Evolutionary conservation across 2,329 filamentous ascomycete species (phyloP), one percentile per base, ranked within the genome.

Genomic region (Raffaelea ambrosiae): DNA sequence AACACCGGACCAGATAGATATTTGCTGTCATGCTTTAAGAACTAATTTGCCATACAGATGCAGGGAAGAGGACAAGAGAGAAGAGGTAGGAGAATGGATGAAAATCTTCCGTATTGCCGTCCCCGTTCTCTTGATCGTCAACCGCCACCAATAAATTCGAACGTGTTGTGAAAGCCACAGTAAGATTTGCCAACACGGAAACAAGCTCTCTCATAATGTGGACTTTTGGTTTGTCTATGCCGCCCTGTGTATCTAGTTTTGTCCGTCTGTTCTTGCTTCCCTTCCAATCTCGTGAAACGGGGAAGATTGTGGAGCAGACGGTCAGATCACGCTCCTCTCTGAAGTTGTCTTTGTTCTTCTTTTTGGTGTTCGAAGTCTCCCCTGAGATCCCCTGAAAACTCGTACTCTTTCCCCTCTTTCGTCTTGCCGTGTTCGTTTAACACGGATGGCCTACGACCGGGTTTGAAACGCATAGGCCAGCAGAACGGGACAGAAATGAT

Each of bases 401-500:
- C 26, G 13, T 29, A 7, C 26, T 43, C 9, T 46, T 9, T 21
- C 40, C 26, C 33, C 43, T 21, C 20, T 18, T 29, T 44, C 23
- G 8, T 13, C 5, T 26, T 46, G 26, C 44, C 35, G 48, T 42
- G 40, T 46, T 49, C 44, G 44, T 49, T 43, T 49, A 46, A 43
- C 19, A 46, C 48, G 48, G 48, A 46, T 46, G 48, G 19, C 44
- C 22, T 49, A 33, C 35, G 48, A 46, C 48, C 43, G 48, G 48
- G 44, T 49, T 49, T 40, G 43, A 20, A 44, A 33, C 44, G 48
- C 48, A 46, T 46, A 43, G 48, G 44, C 48, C 44, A 49, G 41
- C 44, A 46, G 41, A 42, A n/a, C 38, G 44, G 43, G 7, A 29
- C 26, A 29, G 26, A 7, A 29, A 13, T 29, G 26, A 29, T 29